A percentile compares a stretch with the other conserved stretches of the same genome.
Conservation (phyloP, 2,329 filamentous ascomycete species). For the Fusarium xyrophilum region DNA sequence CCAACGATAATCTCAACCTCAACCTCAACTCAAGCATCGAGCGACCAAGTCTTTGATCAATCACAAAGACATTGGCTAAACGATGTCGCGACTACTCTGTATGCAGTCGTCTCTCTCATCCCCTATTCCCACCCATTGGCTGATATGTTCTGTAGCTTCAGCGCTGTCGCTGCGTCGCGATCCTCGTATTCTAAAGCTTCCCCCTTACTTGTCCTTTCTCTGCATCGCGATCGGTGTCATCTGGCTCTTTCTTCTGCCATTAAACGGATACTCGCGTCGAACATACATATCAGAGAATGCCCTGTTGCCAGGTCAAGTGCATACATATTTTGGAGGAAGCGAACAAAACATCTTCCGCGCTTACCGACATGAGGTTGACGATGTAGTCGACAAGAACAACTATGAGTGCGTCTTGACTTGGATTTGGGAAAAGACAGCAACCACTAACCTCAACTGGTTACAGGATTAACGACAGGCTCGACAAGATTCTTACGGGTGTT, state of each 20-base stretch:
- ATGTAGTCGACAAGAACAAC: slow-evolving; percentile 61
- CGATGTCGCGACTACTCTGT: slow-evolving; percentile 64
- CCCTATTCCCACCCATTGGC: neutral
- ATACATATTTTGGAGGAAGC: slow-evolving; percentile 96
- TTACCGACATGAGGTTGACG: slow-evolving; percentile 83
- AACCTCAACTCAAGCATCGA: slow-evolving; percentile 16
- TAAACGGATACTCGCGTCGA: slow-evolving; percentile 86
- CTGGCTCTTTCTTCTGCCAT: slow-evolving; percentile 88
- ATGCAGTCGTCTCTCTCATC: slow-evolving; percentile 37
- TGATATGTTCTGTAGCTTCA: slow-evolving; percentile 53
- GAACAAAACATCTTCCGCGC: slow-evolving; percentile 94
- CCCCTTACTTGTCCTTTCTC: slow-evolving; percentile 84
- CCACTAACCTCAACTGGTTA: neutral
- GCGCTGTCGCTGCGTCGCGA: slow-evolving; percentile 77
- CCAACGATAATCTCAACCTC: slow-evolving; percentile 8
- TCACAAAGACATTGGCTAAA: slow-evolving; percentile 19
- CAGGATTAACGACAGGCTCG: slow-evolving; percentile 73
- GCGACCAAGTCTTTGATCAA: slow-evolving; percentile 3
- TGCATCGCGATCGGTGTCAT: slow-evolving; percentile 84
- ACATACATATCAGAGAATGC: slow-evolving; percentile 99
- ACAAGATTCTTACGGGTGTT: slow-evolving; percentile 75
- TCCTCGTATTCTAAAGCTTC: slow-evolving; percentile 80
- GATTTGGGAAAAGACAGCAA: neutral
- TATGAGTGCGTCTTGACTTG: slow-evolving; percentile 53
- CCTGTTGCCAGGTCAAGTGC: slow-evolving; percentile 91